Evolutionary conservation across 2,329 filamentous ascomycete species (phyloP).

Genomic region (Volutella citrinella): DNA sequence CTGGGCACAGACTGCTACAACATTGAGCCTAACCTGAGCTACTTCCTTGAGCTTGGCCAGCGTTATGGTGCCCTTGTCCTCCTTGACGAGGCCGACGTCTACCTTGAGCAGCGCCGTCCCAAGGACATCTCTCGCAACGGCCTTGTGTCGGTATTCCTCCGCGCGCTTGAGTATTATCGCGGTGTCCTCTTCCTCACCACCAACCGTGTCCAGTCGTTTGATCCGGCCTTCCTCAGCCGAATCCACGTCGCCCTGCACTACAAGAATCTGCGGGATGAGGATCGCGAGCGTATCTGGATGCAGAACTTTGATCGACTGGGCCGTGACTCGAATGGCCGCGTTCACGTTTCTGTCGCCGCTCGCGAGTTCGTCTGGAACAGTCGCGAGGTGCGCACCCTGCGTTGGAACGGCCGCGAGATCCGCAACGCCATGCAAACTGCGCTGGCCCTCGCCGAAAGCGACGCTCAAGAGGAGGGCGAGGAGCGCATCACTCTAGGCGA

Average conservation of each 20-base stretch:
- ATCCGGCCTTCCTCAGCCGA: conserved; percentile 46
- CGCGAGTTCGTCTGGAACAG: conserved; percentile 38
- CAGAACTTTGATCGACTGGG: conserved; percentile 45
- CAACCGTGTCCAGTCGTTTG: conserved; percentile 46
- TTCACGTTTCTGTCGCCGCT: conserved; percentile 36
- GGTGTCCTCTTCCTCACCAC: no score
- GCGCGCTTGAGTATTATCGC: conserved; percentile 51
- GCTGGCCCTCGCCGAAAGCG: conserved; percentile 41
- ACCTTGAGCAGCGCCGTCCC: conserved; percentile 49
- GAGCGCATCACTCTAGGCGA: conserved; percentile 29
- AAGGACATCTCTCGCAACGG: conserved; percentile 45
- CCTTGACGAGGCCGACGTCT: conserved; percentile 60
- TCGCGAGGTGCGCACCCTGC: conserved; percentile 33
- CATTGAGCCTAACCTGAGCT: conserved; percentile 43
- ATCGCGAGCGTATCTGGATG: conserved; percentile 44
- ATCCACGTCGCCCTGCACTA: conserved; percentile 50
- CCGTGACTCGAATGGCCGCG: conserved; percentile 36
- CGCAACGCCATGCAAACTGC: conserved; percentile 44
- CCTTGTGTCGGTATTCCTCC: conserved; percentile 47
- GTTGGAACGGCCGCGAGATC: conserved; percentile 43
- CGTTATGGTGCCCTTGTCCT: conserved; percentile 51
- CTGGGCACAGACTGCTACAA: conserved; percentile 36
- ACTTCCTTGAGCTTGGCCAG: conserved; percentile 47
- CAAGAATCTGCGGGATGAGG: conserved; percentile 35
- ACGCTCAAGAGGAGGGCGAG: conserved; percentile 33